phyloP scores from a whole-genome alignment of 2,329 filamentous ascomycete species.

The Ceratocystis cacaofunesta region DNA sequence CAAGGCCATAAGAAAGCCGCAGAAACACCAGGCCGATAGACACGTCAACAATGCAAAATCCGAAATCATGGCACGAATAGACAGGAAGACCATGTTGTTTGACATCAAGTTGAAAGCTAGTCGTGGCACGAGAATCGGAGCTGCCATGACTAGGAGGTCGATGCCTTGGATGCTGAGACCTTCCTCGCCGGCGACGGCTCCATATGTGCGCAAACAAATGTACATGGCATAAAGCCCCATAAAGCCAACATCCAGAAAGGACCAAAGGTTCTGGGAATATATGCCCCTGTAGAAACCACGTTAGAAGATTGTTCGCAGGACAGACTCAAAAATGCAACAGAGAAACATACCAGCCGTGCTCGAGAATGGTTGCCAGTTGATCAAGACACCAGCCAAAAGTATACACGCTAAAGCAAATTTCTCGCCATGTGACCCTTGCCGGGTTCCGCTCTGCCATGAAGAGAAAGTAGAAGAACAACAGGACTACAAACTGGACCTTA shows the following conservation, averaged over 20 bases:
- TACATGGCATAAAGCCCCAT: conserved; percentile 57
- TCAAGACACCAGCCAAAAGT: conserved; percentile 66
- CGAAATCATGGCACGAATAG: conserved; percentile 68
- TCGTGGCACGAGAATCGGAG: conserved; percentile 62
- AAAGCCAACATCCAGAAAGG: conserved; percentile 70
- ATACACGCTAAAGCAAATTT: conserved; percentile 57
- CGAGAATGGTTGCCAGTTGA: conserved; percentile 60
- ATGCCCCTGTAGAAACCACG: conserved; percentile 42
- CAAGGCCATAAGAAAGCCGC: conserved; percentile 65
- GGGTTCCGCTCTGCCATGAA: conserved; percentile 57
- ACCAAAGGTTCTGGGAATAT: conserved; percentile 80
- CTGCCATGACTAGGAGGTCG: conserved; percentile 62
- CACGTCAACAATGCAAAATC: conserved; percentile 68
- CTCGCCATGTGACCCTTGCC: conserved; percentile 39
- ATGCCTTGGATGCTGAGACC: conserved; percentile 50
- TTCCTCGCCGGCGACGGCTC: conserved; percentile 36
- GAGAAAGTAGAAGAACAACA: conserved; percentile 53
- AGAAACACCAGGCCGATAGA: conserved; percentile 69
- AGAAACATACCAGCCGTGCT: conserved; percentile 46
- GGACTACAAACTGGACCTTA: conserved; percentile 53
- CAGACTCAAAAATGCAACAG: not conserved
- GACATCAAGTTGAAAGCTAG: conserved; percentile 72
- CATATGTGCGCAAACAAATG: conserved; percentile 51
- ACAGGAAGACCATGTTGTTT: conserved; percentile 72
- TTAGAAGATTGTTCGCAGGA: not conserved